Evolutionary conservation across 2,329 filamentous ascomycete species (phyloP), one percentile per base, ranked within the genome.

Genomic region (Colletotrichum horii): DNA sequence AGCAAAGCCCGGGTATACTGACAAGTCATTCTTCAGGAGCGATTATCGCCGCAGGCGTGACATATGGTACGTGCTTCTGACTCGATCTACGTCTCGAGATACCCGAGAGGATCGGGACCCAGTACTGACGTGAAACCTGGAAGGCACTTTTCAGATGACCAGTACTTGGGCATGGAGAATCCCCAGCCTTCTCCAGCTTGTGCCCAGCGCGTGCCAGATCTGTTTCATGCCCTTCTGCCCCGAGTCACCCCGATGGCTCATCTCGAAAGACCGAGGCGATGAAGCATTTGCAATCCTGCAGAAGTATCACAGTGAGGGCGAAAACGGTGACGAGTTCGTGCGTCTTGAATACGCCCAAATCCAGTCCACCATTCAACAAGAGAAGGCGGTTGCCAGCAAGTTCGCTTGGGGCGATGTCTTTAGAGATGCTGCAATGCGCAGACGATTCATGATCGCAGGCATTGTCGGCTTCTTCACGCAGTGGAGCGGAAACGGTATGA

Each of bases 311-410:
- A 89, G 88, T 19, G 90, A 91, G 77, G 90, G 88, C 3, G 83
- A 89, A 70, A 79, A 80, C 8, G 82, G 85, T 38, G 90, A 88
- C 0, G 82, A 87, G 12, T 86, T 92, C 15, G 89, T 92, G 22
- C 85, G 88, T 61, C 22, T 91, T 5, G 89, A 92, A 80, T 90
- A 88, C 76, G 88, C 88, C 19, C 88, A 92, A 79, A 91, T 91
- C 80, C 85, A 89, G 67, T 87, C 88, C 76, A 87, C 89, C 26
- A 86, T 91, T 56, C 83, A 84, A 61, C 83, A 86, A 28, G 88
- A 88, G 28, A 86, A 86, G 69, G 83, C 87, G 22, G 84, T 87
- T 55, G 85, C 87, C 2, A 82, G 86, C 30, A 80, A 80, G 6
- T 88, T 90, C 81, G 84, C 85, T 1, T 89, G 79, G 81, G 78